Conservation (phyloP, 441 rosid genomes). For the Cnidoscolus chayamansa region DNA sequence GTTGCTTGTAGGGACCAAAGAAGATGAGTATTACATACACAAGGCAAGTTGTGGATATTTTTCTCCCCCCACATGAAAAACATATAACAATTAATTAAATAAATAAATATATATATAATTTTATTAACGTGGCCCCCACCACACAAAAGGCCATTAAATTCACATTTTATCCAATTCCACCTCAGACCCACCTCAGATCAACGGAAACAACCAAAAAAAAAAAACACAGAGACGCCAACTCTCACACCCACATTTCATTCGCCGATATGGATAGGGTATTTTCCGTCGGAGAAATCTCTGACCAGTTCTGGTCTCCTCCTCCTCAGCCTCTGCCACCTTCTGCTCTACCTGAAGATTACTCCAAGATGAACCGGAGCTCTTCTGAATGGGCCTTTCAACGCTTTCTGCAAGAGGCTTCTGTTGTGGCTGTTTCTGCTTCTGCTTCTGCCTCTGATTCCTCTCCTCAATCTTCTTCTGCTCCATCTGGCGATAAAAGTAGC, state of each 20-base stretch:
- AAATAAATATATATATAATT: neutral
- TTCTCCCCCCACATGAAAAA: too few relatives aligned
- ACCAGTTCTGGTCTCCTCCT: slow-evolving; percentile 48
- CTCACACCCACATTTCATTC: too few relatives aligned
- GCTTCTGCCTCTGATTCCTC: slow-evolving; percentile 24
- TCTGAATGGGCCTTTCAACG: slow-evolving; percentile 74
- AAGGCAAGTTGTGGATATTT: too few relatives aligned
- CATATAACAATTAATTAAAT: too few relatives aligned
- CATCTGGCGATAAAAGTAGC: slow-evolving; percentile 21
- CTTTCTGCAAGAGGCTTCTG: slow-evolving; percentile 55
- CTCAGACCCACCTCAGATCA: slow-evolving; percentile 27
- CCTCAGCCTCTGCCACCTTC: slow-evolving; percentile 22
- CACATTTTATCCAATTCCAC: slow-evolving; percentile 28
- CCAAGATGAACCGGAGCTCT: slow-evolving; percentile 48
- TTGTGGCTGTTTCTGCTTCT: slow-evolving; percentile 19
- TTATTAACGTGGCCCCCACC: neutral
- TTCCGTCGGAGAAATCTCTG: slow-evolving; percentile 64
- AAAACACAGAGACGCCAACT: neutral
- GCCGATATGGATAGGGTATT: slow-evolving; percentile 59
- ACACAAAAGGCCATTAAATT: neutral
- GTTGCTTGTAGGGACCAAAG: too few relatives aligned
- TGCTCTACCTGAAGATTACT: slow-evolving; percentile 16
- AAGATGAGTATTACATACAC: too few relatives aligned
- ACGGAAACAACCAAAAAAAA: slow-evolving; percentile 1
- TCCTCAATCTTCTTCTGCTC: slow-evolving; percentile 31